Evolutionary conservation across 2,329 filamentous ascomycete genomes (phyloP), one percentile per base, ranked within the genome.

Genomic region (Fusarium sp.): DNA sequence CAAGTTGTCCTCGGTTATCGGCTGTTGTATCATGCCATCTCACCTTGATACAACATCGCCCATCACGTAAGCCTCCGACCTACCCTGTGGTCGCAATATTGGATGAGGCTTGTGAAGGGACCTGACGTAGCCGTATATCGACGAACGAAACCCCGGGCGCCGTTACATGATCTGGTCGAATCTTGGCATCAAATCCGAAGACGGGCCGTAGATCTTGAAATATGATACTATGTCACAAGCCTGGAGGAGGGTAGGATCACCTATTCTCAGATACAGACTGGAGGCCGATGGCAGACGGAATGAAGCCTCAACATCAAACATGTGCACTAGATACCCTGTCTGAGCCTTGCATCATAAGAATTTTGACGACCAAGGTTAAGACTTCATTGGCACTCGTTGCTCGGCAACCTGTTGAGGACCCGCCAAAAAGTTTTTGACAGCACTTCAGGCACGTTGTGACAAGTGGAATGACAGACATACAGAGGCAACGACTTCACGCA

Each of bases 181-280:
- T 57, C 69, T 67, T 58, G 70, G 41, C n/a, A 27, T 58, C 47
- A 49, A 42, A 55, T 32, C 70, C 67, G 70, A 71, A 59, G 56
- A 73, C 59, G 66, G 67, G 67, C 70, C 70, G 67, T 45, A 61
- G 57, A 66, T 57, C 46, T 16, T 44, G 37, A 32, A 52, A 12
- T 40, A 25, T 44, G 40, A 48, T 42, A 34, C 41, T 34, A 22
- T 46, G 22, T 44, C 54, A 45, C 55, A 53, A 41, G 49, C 34
- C 6, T 22, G 24, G 13, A 52, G 22, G 20, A 52, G 24, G 24
- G 14, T 20, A 55, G 34, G 62, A 45, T 47, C 54, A 56, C 57
- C 9, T 41, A 8, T 60, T 30, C 52, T 59, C 48, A 59, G 30
- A 54, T 63, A 52, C 46, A 59, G 27, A 29, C 20, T 29, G 40